A percentile compares a stretch with the other conserved stretches of the same genome.
These are phyloP conservation scores for Starmerella tilneyi DNA, from an alignment of 805 yeast species.

Conservation along the genomic window DNA sequence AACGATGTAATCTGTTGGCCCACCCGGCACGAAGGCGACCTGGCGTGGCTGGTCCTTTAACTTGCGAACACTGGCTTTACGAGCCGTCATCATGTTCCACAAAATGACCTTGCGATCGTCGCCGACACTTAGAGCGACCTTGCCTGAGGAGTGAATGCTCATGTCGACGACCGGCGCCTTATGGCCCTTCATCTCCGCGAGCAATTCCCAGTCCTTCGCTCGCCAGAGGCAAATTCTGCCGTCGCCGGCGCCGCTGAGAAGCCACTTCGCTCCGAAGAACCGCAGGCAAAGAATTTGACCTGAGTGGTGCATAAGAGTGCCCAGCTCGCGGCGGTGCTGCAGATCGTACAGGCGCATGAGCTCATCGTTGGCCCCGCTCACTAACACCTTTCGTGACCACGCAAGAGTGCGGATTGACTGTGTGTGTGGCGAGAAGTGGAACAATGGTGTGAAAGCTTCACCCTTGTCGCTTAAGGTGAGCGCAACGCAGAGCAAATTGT, in stretches of 20 bases:
- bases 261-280: constrained; percentile 61
- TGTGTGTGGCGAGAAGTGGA: constrained; percentile 92
- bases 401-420: constrained; percentile 80
- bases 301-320: constrained; percentile 76
- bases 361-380: constrained; percentile 92
- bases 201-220: constrained; percentile 91
- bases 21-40: constrained; percentile 49
- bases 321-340: constrained; percentile 87
- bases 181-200: constrained; percentile 84
- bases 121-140: constrained; percentile 82
- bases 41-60: constrained; percentile 25
- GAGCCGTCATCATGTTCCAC: constrained; percentile 96
- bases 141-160: constrained; percentile 81
- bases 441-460: constrained; percentile 73
- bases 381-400: constrained; percentile 70
- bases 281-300: constrained; percentile 74
- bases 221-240: constrained; percentile 88
- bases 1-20: constrained; percentile 61
- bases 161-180: constrained; percentile 71
- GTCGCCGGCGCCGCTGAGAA: constrained; percentile 81
- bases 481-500: constrained; percentile 75
- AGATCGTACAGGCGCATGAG: constrained; percentile 89
- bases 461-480: constrained; percentile 41
- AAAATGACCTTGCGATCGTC: constrained; percentile 72
- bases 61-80: constrained; percentile 77